Conservation (phyloP, 371 early-diverging fungal genomes). For the Mucor lusitanicus region DNA sequence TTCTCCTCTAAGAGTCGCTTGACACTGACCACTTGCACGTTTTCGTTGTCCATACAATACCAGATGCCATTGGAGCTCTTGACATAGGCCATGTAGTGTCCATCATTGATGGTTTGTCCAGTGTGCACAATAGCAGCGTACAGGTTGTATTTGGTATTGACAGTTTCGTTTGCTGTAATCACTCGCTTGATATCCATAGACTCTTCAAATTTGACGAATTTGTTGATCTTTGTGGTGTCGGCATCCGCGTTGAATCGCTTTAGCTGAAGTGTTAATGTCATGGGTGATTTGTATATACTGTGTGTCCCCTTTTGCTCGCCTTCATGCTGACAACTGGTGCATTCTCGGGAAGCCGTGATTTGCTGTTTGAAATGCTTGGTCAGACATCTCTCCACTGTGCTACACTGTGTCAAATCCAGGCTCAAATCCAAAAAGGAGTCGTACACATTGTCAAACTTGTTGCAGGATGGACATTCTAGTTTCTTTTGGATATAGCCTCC, state of each 20-base stretch:
- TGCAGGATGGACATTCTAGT: conserved; percentile 72
- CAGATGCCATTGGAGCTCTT: conserved; percentile 79
- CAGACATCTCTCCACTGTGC: conserved; percentile 54
- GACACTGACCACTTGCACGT: conserved; percentile 71
- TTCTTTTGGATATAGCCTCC: conserved; percentile 79
- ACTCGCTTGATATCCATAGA: conserved; percentile 40
- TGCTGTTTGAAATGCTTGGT: conserved; percentile 24
- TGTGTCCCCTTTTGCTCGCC: conserved; percentile 61
- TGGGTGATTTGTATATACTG: conserved; percentile 71
- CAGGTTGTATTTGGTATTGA: conserved; percentile 56
- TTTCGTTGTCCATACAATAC: conserved; percentile 83
- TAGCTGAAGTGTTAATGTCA: conserved; percentile 72
- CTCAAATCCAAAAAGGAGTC: conserved; percentile 75
- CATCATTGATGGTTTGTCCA: conserved; percentile 73
- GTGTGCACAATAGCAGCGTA: conserved; percentile 81
- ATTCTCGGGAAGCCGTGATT: conserved; percentile 11
- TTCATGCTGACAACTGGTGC: conserved; percentile 53
- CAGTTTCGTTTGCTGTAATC: conserved; percentile 34
- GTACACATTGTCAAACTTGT: conserved; percentile 65
- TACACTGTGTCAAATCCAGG: conserved; percentile 69
- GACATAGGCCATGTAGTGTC: conserved; percentile 84
- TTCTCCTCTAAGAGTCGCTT: conserved; percentile 69
- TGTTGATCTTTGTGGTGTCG: conserved; percentile 54
- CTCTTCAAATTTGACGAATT: conserved; percentile 50
- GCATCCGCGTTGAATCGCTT: conserved; percentile 72